These are phyloP conservation scores for Rhodotorula sp. DNA, from an alignment of 1,284 basidiomycete genomes.

Conservation along the genomic window DNA sequence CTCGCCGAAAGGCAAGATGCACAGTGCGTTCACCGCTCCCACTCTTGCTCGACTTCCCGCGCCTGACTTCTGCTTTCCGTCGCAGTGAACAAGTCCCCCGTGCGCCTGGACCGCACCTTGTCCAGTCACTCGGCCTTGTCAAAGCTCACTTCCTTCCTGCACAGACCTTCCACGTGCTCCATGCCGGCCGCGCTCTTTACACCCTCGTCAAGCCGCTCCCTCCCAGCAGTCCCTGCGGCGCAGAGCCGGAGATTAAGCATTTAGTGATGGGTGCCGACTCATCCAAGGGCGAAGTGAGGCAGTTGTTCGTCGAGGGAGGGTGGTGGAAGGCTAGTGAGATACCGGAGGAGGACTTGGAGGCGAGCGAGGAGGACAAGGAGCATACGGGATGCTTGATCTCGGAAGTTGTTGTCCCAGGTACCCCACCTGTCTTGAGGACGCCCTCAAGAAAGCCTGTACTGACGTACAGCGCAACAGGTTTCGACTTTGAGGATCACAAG, in stretches of 20 bases:
- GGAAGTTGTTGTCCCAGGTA: conserved; percentile 48
- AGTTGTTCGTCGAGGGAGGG: conserved; percentile 55
- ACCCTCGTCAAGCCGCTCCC: conserved; percentile 52
- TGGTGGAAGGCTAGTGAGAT: conserved; percentile 59
- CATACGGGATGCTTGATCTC: conserved; percentile 55
- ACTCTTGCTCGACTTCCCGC: too few species aligned
- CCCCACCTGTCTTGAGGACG: conserved; percentile 41
- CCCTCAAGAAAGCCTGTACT: background rate
- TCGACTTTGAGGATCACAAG: conserved; percentile 54
- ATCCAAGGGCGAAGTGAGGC: conserved; percentile 52
- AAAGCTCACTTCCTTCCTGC: background rate
- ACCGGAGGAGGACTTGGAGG: conserved; percentile 51
- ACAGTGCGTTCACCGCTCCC: conserved; percentile 41
- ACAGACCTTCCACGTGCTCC: conserved; percentile 57
- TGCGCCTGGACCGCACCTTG: conserved; percentile 39
- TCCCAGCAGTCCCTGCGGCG: conserved; percentile 32
- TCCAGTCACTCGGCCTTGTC: background rate
- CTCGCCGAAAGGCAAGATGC: conserved; percentile 53
- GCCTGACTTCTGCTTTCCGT: background rate
- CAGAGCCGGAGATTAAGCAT: conserved; percentile 51
- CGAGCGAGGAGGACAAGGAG: conserved; percentile 26
- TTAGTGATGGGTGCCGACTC: conserved; percentile 53
- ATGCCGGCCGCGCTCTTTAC: conserved; percentile 57
- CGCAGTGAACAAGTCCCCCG: conserved; percentile 54
- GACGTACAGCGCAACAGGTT: conserved; percentile 3